phyloP scores from a whole-genome alignment of 331 rosid genomes.

The Rhamnella rubrinervis region DNA sequence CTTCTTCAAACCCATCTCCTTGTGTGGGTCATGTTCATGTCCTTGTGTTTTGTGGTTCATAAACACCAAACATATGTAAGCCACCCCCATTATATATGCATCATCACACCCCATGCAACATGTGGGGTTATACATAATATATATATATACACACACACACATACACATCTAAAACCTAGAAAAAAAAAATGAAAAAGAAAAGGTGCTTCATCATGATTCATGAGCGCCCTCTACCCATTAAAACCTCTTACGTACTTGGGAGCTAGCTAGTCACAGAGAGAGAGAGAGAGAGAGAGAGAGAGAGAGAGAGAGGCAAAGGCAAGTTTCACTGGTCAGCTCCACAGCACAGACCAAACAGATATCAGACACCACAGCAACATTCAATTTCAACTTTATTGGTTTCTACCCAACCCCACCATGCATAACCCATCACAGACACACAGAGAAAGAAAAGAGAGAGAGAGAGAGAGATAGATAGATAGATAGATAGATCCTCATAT shows the following conservation, averaged over 20 bases:
- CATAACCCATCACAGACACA: conserved; percentile 30
- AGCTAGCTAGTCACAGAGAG: no score
- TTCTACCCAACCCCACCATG: conserved; percentile 39
- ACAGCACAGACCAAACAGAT: conserved; percentile 9
- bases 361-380: conserved; percentile 24
- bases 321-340: background rate
- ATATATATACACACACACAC: no score
- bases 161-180: no score
- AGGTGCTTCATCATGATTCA: no score
- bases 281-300: background rate
- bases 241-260: conserved; percentile 1
- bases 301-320: conserved; percentile 1
- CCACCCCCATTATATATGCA: no score
- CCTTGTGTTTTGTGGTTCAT: no score
- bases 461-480: conserved; percentile 29
- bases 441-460: conserved; percentile 18
- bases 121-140: no score
- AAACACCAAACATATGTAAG: no score
- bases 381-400: conserved; percentile 55
- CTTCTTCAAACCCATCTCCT: background rate
- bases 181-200: no score
- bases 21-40: background rate
- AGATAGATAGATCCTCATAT: conserved; percentile 53
- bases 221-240: no score
- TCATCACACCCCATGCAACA: no score